phyloP scores from a whole-genome alignment of 768 basidiomycete species.

The Ramaria rubella region DNA sequence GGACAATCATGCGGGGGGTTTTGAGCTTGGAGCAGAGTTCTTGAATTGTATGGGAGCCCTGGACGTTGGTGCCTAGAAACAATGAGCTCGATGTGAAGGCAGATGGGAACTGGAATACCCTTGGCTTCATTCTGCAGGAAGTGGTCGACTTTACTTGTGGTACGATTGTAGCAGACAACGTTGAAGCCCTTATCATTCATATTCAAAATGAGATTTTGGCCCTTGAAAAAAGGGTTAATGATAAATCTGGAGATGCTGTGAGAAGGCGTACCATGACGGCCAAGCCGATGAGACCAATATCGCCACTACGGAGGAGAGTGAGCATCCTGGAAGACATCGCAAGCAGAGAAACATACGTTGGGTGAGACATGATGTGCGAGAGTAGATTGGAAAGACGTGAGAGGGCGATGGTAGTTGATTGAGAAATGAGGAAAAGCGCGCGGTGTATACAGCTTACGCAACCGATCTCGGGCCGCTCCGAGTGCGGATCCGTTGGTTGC shows the following conservation, averaged over 20 bases:
- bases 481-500: neutral
- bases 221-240: slow-evolving; percentile 38
- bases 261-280: slow-evolving; percentile 83
- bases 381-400: slow-evolving; percentile 29
- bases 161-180: slow-evolving; percentile 96
- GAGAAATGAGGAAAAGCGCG: neutral
- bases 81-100: slow-evolving; percentile 3
- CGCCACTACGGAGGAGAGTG: slow-evolving; percentile 55
- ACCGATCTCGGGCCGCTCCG: neutral
- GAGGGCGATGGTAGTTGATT: slow-evolving; percentile 18
- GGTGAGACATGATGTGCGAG: slow-evolving; percentile 33
- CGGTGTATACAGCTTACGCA: neutral
- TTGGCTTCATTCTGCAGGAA: slow-evolving; percentile 98
- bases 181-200: slow-evolving; percentile 99
- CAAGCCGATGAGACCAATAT: slow-evolving; percentile 97
- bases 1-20: slow-evolving; percentile 91
- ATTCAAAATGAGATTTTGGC: slow-evolving; percentile 95
- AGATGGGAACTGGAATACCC: slow-evolving; percentile 52
- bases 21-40: slow-evolving; percentile 92
- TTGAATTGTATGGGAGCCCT: slow-evolving; percentile 89
- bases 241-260: slow-evolving; percentile 7
- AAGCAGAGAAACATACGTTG: slow-evolving; percentile 40
- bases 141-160: slow-evolving; percentile 88
- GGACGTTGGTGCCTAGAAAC: slow-evolving; percentile 78
- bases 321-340: slow-evolving; percentile 12